Base-by-base conservation (phyloP, 75 land plant species). In the Cunninghamia lanceolata region DNA sequence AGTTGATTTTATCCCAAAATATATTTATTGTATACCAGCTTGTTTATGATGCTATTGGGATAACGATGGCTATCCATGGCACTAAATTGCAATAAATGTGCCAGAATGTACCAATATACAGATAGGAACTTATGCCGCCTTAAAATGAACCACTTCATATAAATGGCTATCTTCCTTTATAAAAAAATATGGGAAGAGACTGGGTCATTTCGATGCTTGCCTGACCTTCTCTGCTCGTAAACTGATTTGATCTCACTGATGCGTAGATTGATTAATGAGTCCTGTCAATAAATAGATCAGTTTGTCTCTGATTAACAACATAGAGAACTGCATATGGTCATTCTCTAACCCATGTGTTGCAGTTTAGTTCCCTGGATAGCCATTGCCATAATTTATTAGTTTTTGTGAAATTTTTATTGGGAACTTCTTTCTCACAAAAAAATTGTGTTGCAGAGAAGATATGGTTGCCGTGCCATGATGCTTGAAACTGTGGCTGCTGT, bases 401-500 rank as follows among this genome's bases (percentile, higher is more conserved):
- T 82, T 21, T 84, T 84, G 77, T 38, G 13, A 38, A 50, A 4
- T 14, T 43, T 38, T 21, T 25, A 28, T 73, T 40, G 10, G 38
- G 10, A 70, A 25, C 52, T 46, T 11, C n/a, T 34, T 70, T 38
- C 25, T 82, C 19, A 78, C 59, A 59, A 3, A 73, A 11, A 42
- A 9, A 35, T 4, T 71, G 84, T 21, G 14, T 19, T 71, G 71
- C 91, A 96, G 99, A 93, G 92, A 84, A 84, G 99, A 52, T 95
- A 93, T 82, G 97, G 94, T 9, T 94, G 94, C 85, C 91, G 96
- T 3, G 99, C 94, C 6, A 94, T 96, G 99, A 95, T 96, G 97
- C 85, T 96, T 39, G 99, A 96, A 85, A 96, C 99, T 1, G 97
- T 96, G 70, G 99, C 99, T 0, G 97, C 99, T 2, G 97, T 96